phyloP scores from a whole-genome alignment of 495 filamentous ascomycete species.

The Hypoxylon perforatum region DNA sequence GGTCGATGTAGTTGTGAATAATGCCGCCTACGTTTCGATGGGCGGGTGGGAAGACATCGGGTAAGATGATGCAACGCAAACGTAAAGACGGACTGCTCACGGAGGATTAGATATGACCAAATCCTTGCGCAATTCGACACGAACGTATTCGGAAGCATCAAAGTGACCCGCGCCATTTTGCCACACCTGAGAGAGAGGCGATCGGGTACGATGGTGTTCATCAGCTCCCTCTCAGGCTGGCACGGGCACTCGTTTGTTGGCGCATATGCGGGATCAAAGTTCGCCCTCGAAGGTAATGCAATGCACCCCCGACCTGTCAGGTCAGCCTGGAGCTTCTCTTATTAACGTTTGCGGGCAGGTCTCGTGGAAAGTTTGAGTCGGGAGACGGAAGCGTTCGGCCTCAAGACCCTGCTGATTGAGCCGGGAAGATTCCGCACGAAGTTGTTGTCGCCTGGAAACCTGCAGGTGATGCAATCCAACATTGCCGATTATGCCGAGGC shows the following conservation, averaged over 20 bases:
- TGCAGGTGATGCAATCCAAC: constrained; percentile 12
- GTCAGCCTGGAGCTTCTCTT: background rate
- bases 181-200: constrained; percentile 59
- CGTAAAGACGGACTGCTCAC: constrained; percentile 13
- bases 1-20: constrained; percentile 65
- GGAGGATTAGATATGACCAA: constrained; percentile 45
- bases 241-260: constrained; percentile 48
- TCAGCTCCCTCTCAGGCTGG: constrained; percentile 59
- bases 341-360: constrained; percentile 41
- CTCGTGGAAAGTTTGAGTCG: constrained; percentile 57
- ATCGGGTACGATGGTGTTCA: constrained; percentile 57
- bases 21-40: constrained; percentile 58
- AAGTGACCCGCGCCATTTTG: constrained; percentile 56
- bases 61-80: constrained; percentile 34
- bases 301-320: background rate
- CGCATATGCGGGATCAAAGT: constrained; percentile 64
- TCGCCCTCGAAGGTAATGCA: constrained; percentile 58
- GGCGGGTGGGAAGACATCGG: constrained; percentile 55
- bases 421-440: constrained; percentile 63
- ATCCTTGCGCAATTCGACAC: constrained; percentile 53
- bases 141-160: constrained; percentile 62
- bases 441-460: constrained; percentile 49
- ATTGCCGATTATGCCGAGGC: constrained; percentile 45
- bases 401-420: constrained; percentile 56
- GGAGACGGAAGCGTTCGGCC: constrained; percentile 59